These are phyloP conservation scores for Raphanus hybrid DNA, from an alignment of 441 rosid species.

Conservation along the genomic window DNA sequence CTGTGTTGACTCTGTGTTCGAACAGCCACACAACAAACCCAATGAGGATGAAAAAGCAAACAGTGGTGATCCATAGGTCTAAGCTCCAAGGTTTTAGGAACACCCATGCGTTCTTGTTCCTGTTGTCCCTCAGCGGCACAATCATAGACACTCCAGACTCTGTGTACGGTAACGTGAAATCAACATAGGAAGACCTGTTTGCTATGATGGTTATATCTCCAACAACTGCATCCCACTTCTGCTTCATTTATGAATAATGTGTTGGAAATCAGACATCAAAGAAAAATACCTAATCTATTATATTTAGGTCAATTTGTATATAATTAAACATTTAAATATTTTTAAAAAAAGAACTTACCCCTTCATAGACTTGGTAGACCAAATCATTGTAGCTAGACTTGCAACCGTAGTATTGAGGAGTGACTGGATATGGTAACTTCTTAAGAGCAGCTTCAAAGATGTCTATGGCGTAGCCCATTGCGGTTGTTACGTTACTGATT, in stretches of 20 bases:
- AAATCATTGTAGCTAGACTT: slow-evolving; percentile 38
- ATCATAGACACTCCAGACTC: slow-evolving; percentile 58
- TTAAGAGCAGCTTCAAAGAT: background rate
- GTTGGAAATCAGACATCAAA: background rate
- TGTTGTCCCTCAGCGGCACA: slow-evolving; percentile 37
- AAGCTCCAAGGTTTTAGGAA: slow-evolving; percentile 54
- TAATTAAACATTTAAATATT: no score
- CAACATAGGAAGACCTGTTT: slow-evolving; percentile 32
- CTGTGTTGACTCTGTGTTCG: slow-evolving; percentile 48
- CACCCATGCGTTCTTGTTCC: slow-evolving; percentile 48
- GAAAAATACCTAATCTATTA: background rate
- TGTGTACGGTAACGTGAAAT: slow-evolving; percentile 58
- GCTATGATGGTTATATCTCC: slow-evolving; percentile 55
- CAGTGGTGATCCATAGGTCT: slow-evolving; percentile 53
- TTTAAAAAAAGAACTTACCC: slow-evolving; percentile 29
- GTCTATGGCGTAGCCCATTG: slow-evolving; percentile 14
- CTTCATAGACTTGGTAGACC: slow-evolving; percentile 11
- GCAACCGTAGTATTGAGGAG: slow-evolving; percentile 14
- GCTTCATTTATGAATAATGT: background rate
- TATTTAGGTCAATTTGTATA: background rate
- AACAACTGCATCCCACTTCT: slow-evolving; percentile 50
- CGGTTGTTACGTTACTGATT: background rate
- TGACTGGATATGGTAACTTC: slow-evolving; percentile 22
- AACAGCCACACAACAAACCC: slow-evolving; percentile 52
- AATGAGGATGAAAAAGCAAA: slow-evolving; percentile 40